These are phyloP conservation scores for Diaporthe sp. DNA, from an alignment of 2,329 filamentous ascomycete species.

Conservation along the genomic window DNA sequence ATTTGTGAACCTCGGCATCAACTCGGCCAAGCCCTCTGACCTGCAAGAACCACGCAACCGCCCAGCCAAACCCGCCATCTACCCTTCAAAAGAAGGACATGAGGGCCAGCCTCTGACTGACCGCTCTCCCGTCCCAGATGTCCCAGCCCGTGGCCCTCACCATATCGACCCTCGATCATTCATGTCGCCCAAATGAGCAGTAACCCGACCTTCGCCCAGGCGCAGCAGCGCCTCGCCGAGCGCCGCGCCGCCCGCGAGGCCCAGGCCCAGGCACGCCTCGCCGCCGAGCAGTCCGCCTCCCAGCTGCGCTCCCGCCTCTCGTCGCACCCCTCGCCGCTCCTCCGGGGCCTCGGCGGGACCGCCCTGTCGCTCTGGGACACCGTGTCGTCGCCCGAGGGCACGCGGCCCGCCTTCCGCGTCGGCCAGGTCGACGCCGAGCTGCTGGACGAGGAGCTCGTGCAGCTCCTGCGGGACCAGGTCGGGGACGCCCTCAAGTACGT, in stretches of 20 bases:
- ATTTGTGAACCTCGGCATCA: slow-evolving; percentile 25
- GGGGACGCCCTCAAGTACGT: slow-evolving; percentile 87
- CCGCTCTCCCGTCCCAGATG: slow-evolving; percentile 1
- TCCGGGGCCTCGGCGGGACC: slow-evolving; percentile 70
- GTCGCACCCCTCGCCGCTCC: slow-evolving; percentile 66
- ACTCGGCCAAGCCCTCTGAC: slow-evolving; percentile 17
- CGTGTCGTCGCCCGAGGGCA: slow-evolving; percentile 81
- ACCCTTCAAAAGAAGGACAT: slow-evolving; percentile 4
- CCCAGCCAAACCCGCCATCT: not conserved
- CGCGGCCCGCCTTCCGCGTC: slow-evolving; percentile 88
- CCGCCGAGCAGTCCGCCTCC: slow-evolving; percentile 56
- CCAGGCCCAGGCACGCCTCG: slow-evolving; percentile 70
- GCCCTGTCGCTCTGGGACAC: slow-evolving; percentile 75
- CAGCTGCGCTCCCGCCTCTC: slow-evolving; percentile 59
- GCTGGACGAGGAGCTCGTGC: slow-evolving; percentile 91
- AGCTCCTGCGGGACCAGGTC: slow-evolving; percentile 87
- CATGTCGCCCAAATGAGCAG: slow-evolving; percentile 58
- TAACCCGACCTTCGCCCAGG: slow-evolving; percentile 82
- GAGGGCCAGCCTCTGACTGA: slow-evolving; percentile 6
- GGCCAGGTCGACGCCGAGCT: slow-evolving; percentile 97
- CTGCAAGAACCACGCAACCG: slow-evolving; percentile 31
- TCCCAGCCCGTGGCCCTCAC: not conserved
- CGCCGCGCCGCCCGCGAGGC: slow-evolving; percentile 83
- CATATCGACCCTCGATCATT: not conserved
- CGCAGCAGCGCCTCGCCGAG: slow-evolving; percentile 87